Percentiles rank a stretch among this genome's conserved stretches.
These are phyloP conservation scores for Quercus bicolor DNA, from an alignment of 306 rosid species.

Conservation along the genomic window DNA sequence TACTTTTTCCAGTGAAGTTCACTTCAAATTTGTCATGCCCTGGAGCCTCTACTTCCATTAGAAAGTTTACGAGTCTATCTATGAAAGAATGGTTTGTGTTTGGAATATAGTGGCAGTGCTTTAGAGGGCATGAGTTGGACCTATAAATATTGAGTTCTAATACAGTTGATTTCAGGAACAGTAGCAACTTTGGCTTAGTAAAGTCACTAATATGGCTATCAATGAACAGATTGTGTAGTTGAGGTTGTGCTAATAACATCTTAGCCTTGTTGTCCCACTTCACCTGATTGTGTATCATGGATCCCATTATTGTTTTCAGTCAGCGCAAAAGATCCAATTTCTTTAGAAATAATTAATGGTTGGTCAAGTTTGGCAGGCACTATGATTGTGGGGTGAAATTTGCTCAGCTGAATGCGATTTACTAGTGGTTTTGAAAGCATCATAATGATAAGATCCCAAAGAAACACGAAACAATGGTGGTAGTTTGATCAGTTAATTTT, in stretches of 20 bases:
- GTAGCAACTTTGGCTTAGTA: too few species aligned
- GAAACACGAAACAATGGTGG: not conserved
- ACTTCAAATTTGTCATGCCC: constrained; percentile 36
- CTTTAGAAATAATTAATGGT: not conserved
- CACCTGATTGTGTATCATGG: too few species aligned
- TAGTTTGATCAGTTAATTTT: not conserved
- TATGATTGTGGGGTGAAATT: constrained; percentile 24
- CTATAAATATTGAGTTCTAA: constrained; percentile 9
- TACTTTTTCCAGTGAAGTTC: constrained; percentile 33
- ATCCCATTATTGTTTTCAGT: too few species aligned
- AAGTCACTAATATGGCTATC: too few species aligned
- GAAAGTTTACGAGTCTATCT: constrained; percentile 5
- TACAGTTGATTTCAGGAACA: constrained; percentile 9
- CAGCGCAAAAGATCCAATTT: not conserved
- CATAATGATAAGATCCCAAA: not conserved
- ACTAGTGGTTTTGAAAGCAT: not conserved
- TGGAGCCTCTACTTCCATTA: constrained; percentile 19
- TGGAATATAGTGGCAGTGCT: not conserved
- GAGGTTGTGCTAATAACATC: too few species aligned
- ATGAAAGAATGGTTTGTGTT: constrained; percentile 9
- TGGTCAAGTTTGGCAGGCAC: constrained; percentile 40
- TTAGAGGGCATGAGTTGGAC: not conserved
- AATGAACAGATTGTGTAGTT: too few species aligned
- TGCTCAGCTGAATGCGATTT: not conserved
- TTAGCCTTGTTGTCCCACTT: too few species aligned